Base-by-base conservation (phyloP, 1,139 yeast species). In the Zygosaccharomyces pseudobailii region DNA sequence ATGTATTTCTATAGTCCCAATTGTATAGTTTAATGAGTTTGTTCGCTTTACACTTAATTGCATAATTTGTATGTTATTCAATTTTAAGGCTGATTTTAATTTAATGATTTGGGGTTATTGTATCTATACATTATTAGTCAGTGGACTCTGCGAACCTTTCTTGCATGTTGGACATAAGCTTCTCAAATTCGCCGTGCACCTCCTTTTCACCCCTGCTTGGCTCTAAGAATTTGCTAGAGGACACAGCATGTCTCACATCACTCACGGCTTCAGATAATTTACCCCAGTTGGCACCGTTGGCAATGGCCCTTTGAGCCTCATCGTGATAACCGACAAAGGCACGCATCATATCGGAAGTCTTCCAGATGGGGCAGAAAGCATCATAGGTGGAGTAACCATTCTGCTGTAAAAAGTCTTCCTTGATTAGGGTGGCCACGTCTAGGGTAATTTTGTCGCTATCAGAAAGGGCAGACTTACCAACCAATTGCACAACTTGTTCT, bases 321-420 rank as follows among this genome's bases (percentile, higher is more conserved):
- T 92, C 97, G 66, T 87, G 82, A 72, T 92, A 92, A 37, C 89
- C 72, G 54, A 89, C 82, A 63, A 92, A 92, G 21, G 92, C 84
- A 71, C 87, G 88, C 97, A 92, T 89, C 98, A 92, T 92, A 68
- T 88, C 95, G 62, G 80, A 85, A 49, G 99, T 92, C 78, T 92
- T 92, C 98, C 98, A 92, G 65, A 92, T 87, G 60, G 99, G 99
- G 74, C 99, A 92, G 84, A 89, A 92, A 43, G 95, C 96, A 73
- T 92, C 99, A 68, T 94, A 92, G 45, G 95, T 75, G 37, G 97
- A 92, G 74, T 94, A 92, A 74, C 99, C 99, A 71, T 92, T 92
- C 75, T 92, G 99, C 75, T 92, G 99, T 69, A 92, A 79, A 82
- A 92, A 92, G 73, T 92, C 98, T 72, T 92, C 98, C 73, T 92